Evolutionary conservation across 768 basidiomycete species (phyloP).

Genomic region (Lactifluus piperatus): DNA sequence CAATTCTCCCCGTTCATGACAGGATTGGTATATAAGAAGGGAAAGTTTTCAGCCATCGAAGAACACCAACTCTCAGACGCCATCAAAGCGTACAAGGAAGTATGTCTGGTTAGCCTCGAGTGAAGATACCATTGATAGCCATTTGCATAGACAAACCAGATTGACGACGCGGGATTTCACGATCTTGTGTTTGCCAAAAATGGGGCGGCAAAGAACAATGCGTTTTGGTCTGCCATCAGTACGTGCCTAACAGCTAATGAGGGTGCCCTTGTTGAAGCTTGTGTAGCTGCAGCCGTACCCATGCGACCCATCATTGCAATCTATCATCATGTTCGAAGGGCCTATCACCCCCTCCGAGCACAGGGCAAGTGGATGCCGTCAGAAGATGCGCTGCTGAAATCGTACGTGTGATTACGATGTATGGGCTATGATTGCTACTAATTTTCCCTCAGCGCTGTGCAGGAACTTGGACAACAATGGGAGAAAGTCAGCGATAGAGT

Average conservation of each 20-base stretch:
- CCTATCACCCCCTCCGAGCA: conserved; percentile 56
- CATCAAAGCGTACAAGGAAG: conserved; percentile 52
- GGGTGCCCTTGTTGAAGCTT: not conserved
- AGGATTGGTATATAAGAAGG: conserved; percentile 85
- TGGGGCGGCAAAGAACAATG: conserved; percentile 45
- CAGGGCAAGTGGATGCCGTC: conserved; percentile 62
- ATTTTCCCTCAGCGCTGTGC: conserved; percentile 47
- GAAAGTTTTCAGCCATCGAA: conserved; percentile 77
- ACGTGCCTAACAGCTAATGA: conserved; percentile 22
- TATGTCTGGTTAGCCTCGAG: conserved; percentile 28
- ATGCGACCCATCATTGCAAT: conserved; percentile 76
- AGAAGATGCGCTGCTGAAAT: conserved; percentile 55
- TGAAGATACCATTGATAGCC: conserved; percentile 5
- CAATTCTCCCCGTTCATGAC: conserved; percentile 3
- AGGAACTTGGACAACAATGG: conserved; percentile 68
- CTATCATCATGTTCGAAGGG: conserved; percentile 71
- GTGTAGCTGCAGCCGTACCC: conserved; percentile 56
- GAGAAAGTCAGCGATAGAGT: conserved; percentile 65
- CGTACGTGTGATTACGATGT: conserved; percentile 35
- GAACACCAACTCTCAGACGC: conserved; percentile 56
- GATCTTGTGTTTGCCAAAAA: conserved; percentile 63
- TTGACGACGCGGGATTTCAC: conserved; percentile 46
- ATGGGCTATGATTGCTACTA: not conserved
- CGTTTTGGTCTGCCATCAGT: conserved; percentile 82
- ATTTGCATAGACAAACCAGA: conserved; percentile 36